Evolutionary conservation across 2,329 filamentous ascomycete genomes (phyloP), one percentile per base, ranked within the genome.

Genomic region (Sclerotinia glacialis): DNA sequence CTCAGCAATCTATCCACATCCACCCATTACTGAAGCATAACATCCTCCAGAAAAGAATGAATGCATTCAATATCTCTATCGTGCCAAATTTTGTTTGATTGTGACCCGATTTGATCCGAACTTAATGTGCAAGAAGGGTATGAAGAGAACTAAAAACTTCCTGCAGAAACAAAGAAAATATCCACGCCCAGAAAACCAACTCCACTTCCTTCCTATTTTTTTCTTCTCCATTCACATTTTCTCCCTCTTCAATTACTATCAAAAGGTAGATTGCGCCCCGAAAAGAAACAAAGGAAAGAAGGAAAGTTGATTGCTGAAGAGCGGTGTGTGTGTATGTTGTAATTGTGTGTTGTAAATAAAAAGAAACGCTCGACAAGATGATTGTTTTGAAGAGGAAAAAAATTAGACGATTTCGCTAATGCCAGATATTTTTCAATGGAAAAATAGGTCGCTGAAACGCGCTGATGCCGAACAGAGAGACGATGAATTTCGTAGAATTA

Each of bases 351-450:
- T 65, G 53, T 59, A 50, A 64, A 50, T 40, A 59, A 65, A 37
- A 65, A 65, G n/a, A 65, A 65, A 65, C 63, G 63, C 63, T 65
- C 23, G 44, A 65, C 63, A 65, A 65, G 42, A 50, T 65, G 54
- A 44, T 26, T 50, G 40, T 60, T 53, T 58, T 65, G 64, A 66
- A 61, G 47, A 42, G 47, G 40, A 62, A 47, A 46, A 53, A 66
- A 65, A 66, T 62, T 40, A 37, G 44, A 66, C 37, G 40, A 66
- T n/a, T n/a, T 67, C 65, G 65, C 65, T 67, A 64, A 67, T 67
- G 65, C 65, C 59, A 62, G 50, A 61, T 66, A 62, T 66, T 66
- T 63, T 62, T 53, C 8, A n/a, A 59, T 60, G 12, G 37, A 59
- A 61, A 59, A 59, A 18, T 37, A 49, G 58, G 59, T 47, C 52